phyloP scores from a whole-genome alignment of 495 filamentous ascomycete species.

The Choiromyces venosus region DNA sequence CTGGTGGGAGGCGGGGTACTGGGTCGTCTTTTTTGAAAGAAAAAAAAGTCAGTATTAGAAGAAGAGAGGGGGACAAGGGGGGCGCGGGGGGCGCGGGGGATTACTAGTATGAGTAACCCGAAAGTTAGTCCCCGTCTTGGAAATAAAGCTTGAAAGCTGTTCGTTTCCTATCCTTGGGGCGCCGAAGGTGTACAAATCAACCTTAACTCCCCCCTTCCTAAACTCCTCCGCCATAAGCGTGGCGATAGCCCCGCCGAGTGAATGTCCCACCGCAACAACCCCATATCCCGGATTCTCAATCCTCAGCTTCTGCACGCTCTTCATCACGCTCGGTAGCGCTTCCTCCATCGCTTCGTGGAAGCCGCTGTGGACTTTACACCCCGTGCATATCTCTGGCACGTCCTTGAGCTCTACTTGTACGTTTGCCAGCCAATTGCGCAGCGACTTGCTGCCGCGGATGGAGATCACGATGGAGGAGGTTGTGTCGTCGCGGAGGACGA shows the following conservation, averaged over 20 bases:
- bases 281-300: slow-evolving; percentile 45
- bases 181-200: slow-evolving; percentile 52
- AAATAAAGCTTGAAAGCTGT: slow-evolving; percentile 50
- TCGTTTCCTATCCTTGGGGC: slow-evolving; percentile 53
- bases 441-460: slow-evolving; percentile 59
- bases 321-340: slow-evolving; percentile 44
- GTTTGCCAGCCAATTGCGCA: slow-evolving; percentile 63
- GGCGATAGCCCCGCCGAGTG: slow-evolving; percentile 57
- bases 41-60: neutral
- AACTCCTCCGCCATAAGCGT: slow-evolving; percentile 53
- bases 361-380: slow-evolving; percentile 51
- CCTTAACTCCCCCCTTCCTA: slow-evolving; percentile 45
- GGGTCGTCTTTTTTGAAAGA: slow-evolving; percentile 44
- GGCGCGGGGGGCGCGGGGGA: too few relatives aligned
- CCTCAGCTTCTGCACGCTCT: slow-evolving; percentile 43
- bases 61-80: slow-evolving; percentile 1
- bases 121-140: slow-evolving; percentile 49
- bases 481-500: slow-evolving; percentile 58
- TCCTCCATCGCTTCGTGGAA: slow-evolving; percentile 53
- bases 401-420: slow-evolving; percentile 36
- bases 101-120: slow-evolving; percentile 53
- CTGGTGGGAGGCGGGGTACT: slow-evolving; percentile 53
- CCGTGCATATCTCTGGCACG: neutral
- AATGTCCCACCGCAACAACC: slow-evolving; percentile 56
- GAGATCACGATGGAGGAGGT: slow-evolving; percentile 59